Conservation (phyloP, 169 alveolate genomes). For the Plasmodium cynomolgi region DNA sequence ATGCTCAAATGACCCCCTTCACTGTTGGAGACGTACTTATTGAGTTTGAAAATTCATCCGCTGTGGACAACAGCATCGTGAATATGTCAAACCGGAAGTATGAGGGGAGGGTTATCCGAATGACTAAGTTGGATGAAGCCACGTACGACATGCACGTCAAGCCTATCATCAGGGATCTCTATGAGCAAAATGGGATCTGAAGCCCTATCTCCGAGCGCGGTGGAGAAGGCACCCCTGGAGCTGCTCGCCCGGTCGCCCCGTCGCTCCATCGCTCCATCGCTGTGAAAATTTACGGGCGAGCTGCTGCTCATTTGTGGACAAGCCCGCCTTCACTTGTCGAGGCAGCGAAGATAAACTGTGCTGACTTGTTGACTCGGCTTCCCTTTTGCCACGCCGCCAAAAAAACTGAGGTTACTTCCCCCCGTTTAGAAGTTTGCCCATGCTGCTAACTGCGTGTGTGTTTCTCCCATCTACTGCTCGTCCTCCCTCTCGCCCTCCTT, state of each 20-base stretch:
- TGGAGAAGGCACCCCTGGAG: background rate
- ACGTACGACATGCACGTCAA: slow-evolving; percentile 10
- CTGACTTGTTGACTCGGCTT: background rate
- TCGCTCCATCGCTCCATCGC: too few relatives aligned
- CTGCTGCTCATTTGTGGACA: background rate
- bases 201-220: background rate
- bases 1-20: slow-evolving; percentile 78
- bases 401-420: background rate
- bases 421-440: background rate
- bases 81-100: slow-evolving; percentile 83
- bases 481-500: too few relatives aligned
- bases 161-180: slow-evolving; percentile 33
- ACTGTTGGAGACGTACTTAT: slow-evolving; percentile 82
- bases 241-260: background rate
- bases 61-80: slow-evolving; percentile 79
- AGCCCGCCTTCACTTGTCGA: background rate
- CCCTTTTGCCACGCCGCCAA: background rate
- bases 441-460: background rate
- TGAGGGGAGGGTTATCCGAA: slow-evolving; percentile 78
- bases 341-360: background rate
- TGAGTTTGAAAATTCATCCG: slow-evolving; percentile 78
- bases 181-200: background rate
- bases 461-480: background rate
- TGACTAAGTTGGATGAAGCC: slow-evolving; percentile 42
- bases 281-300: background rate